Base-by-base conservation (phyloP, 768 basidiomycete species). In the Phylloporus sp. region DNA sequence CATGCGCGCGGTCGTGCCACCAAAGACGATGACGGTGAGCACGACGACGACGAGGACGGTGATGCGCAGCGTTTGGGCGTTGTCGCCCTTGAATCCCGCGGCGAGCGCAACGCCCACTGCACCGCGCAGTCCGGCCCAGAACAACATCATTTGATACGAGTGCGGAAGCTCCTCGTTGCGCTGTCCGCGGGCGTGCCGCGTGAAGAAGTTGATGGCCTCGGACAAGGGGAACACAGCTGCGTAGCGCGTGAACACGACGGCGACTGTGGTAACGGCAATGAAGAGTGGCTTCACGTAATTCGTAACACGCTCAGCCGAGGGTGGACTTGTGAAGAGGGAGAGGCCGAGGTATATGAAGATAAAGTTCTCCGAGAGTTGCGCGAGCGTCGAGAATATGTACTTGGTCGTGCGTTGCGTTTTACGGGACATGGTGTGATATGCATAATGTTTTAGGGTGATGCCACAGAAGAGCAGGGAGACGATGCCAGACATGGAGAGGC, bases 301-400 rank as follows among this genome's bases (percentile, higher is more conserved):
- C 45, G 81, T 85, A 50, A 89, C 87, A 12, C 82, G 82, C 61
- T 88, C 85, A 5, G 85, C 77, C 8, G 84, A 82, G 24, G 92
- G 91, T 3, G 88, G 79, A 50, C 80, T 82, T 3, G 95, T 98
- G 77, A 99, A 99, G n/a, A 99, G 80, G 36, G 90, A 88, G 59
- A 99, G 80, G 35, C 97, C 95, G 56, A 99, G 89, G 71, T 98
- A 98, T 65, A 99, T 92, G 75, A 99, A 99, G 70, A 99, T 98
- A 68, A 98, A 99, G 68, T 98, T 98, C 73, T 99, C 97, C 24
- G 91, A 91, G 26, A 99, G 81, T 63, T 94, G 89, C 0, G 97
- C 93, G 45, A 97, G 85, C 0, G 89, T 91, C 9, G 86, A 85
- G 72, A 98, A 99, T 53, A 97, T 91, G 76, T 95, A 97, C 70